These are phyloP conservation scores for Ogataea nonfermentans DNA, from an alignment of 805 yeast species.

Conservation along the genomic window DNA sequence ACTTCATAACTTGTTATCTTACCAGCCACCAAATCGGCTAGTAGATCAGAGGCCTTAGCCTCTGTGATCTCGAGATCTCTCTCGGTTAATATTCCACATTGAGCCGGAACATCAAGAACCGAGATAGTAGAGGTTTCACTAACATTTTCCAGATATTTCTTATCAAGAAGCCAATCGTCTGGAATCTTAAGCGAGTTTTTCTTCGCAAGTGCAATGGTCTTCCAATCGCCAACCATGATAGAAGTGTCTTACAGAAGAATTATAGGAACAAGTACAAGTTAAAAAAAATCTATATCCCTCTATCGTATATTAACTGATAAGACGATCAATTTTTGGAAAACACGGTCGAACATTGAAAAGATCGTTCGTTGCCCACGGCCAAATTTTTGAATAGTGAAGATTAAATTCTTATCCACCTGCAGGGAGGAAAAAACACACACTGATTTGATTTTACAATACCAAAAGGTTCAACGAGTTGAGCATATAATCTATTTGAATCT, in stretches of 20 bases:
- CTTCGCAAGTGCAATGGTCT: background rate
- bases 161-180: constrained; percentile 16
- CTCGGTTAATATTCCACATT: constrained; percentile 22
- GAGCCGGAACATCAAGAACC: background rate
- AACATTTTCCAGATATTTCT: background rate
- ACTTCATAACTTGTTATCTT: constrained; percentile 44
- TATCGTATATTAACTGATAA: no score
- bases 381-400: no score
- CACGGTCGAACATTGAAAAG: no score
- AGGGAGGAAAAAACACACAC: no score
- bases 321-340: no score
- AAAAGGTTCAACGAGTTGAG: no score
- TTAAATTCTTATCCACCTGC: no score
- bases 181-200: constrained; percentile 8
- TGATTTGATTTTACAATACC: no score
- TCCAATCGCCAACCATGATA: constrained; percentile 6
- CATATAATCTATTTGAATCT: no score
- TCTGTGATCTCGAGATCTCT: constrained; percentile 43
- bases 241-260: background rate
- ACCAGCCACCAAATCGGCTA: constrained; percentile 17
- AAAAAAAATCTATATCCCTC: no score
- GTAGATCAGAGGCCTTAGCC: constrained; percentile 25
- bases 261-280: no score
- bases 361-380: background rate
- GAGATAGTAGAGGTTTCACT: background rate